phyloP scores from a whole-genome alignment of 2,329 filamentous ascomycete genomes.

The Lecanicillium sp. region DNA sequence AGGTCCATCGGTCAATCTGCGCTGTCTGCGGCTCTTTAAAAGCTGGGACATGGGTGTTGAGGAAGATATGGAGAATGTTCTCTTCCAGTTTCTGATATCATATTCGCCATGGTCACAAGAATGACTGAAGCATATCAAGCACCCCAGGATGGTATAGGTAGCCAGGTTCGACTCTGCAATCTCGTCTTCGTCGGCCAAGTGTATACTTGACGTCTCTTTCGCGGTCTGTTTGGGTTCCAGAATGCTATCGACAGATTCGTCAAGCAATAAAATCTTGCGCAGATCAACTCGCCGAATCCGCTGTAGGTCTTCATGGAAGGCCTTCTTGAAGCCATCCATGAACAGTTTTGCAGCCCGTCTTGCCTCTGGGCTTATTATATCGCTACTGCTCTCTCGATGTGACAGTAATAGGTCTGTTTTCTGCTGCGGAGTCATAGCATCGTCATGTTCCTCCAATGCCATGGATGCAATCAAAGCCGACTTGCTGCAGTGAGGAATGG shows the following conservation, averaged over 20 bases:
- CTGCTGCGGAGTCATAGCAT: slow-evolving; percentile 44
- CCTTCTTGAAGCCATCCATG: slow-evolving; percentile 46
- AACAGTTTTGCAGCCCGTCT: slow-evolving; percentile 39
- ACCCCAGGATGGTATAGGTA: slow-evolving; percentile 47
- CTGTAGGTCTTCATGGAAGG: slow-evolving; percentile 34
- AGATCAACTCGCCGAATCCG: slow-evolving; percentile 34
- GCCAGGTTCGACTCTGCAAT: slow-evolving; percentile 40
- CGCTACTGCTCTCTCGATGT: slow-evolving; percentile 30
- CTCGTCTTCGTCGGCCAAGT: slow-evolving; percentile 27
- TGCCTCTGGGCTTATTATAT: slow-evolving; percentile 25
- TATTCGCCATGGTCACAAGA: slow-evolving; percentile 56
- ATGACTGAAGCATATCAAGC: slow-evolving; percentile 51
- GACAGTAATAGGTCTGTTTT: slow-evolving; percentile 43
- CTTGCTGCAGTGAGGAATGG: slow-evolving; percentile 43
- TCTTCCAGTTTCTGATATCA: slow-evolving; percentile 42
- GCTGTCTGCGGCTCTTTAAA: slow-evolving; percentile 1
- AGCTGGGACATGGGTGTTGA: slow-evolving; percentile 4
- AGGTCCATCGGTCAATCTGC: not conserved
- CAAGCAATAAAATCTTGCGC: slow-evolving; percentile 42
- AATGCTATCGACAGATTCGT: slow-evolving; percentile 44
- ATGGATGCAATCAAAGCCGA: slow-evolving; percentile 45
- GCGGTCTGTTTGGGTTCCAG: slow-evolving; percentile 45
- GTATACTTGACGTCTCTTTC: slow-evolving; percentile 30
- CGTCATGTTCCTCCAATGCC: slow-evolving; percentile 37
- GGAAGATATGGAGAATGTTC: slow-evolving; percentile 38